Evolutionary conservation across 2,329 filamentous ascomycete species (phyloP).

Genomic region (Paecilomyces sp.): DNA sequence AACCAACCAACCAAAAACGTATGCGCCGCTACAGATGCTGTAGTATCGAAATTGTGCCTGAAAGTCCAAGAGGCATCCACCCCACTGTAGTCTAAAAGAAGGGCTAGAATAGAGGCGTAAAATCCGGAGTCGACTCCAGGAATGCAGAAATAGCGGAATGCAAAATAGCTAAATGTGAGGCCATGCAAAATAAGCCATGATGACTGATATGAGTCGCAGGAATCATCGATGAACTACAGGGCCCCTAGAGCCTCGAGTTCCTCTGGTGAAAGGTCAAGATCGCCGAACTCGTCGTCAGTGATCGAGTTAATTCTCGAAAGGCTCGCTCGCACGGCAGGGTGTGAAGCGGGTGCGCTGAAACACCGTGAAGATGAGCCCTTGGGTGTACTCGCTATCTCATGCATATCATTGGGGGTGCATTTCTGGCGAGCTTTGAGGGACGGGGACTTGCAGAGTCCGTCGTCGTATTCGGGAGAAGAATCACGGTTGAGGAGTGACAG

Average conservation of each 20-base stretch:
- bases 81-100: too few relatives aligned
- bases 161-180: neutral
- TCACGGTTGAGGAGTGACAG: neutral
- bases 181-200: neutral
- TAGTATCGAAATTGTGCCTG: neutral
- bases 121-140: neutral
- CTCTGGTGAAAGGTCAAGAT: conserved; percentile 4
- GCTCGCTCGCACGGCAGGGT: neutral
- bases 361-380: neutral
- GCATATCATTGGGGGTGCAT: neutral
- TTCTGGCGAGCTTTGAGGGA: neutral
- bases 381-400: neutral
- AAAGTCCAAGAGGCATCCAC: neutral
- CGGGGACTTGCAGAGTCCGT: neutral
- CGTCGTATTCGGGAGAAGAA: neutral
- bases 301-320: neutral
- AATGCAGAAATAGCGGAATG: too few relatives aligned
- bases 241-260: conserved; percentile 4
- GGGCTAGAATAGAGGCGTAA: neutral
- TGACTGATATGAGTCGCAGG: neutral
- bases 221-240: neutral
- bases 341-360: neutral
- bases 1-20: neutral
- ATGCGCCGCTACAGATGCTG: neutral
- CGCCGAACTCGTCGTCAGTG: conserved; percentile 5